These are phyloP conservation scores for Filobasidium wieringae DNA, from an alignment of 768 basidiomycete species.

Conservation along the genomic window DNA sequence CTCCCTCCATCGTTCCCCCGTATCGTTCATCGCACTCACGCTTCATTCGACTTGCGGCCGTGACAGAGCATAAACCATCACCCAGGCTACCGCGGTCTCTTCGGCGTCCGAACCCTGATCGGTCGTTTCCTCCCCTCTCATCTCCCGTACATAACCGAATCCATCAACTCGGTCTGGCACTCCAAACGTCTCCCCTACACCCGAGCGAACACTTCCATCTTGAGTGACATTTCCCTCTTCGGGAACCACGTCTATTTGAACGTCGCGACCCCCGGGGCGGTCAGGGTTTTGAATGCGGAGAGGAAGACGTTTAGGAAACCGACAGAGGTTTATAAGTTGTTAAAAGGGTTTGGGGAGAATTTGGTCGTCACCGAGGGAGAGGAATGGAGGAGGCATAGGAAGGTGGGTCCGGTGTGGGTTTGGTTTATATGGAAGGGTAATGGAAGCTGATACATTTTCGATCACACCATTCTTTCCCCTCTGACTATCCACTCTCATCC, in stretches of 20 bases:
- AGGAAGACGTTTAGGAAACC: constrained; percentile 13
- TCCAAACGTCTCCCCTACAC: not conserved
- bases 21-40: not conserved
- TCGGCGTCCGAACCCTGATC: constrained; percentile 5
- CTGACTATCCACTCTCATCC: too few species aligned
- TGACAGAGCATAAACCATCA: constrained; percentile 3
- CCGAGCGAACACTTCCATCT: not conserved
- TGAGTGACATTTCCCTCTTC: constrained; percentile 5
- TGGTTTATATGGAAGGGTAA: too few species aligned
- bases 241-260: not conserved
- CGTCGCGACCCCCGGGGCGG: constrained; percentile 8
- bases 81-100: constrained; percentile 8
- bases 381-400: constrained; percentile 16
- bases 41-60: not conserved
- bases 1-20: not conserved
- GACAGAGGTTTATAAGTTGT: constrained; percentile 7
- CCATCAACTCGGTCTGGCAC: constrained; percentile 3
- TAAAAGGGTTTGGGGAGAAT: constrained; percentile 11
- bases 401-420: too few species aligned
- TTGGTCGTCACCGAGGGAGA: constrained; percentile 13
- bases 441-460: too few species aligned
- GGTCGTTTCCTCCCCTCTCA: constrained; percentile 4
- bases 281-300: constrained; percentile 3
- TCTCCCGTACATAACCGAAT: constrained; percentile 5
- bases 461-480: too few species aligned